Evolutionary conservation across 1,284 basidiomycete species (phyloP).

Genomic region (Meira miltonrushii): DNA sequence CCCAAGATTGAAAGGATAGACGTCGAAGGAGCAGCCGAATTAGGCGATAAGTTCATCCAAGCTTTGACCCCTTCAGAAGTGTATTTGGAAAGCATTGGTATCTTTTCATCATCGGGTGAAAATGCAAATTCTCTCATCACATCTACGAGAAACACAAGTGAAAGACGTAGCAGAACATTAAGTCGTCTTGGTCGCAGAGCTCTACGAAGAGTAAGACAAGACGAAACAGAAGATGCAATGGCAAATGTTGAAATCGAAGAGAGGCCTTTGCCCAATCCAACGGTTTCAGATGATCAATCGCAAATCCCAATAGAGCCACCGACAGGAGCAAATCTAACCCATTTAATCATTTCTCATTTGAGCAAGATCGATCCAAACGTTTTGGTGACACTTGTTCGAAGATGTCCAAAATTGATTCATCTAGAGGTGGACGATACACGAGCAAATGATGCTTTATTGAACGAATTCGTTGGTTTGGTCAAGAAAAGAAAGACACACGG

Average conservation of each 20-base stretch:
- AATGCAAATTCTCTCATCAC: background rate
- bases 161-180: background rate
- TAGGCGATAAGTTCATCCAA: conserved; percentile 68
- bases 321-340: conserved; percentile 65
- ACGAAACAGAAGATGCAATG: background rate
- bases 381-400: conserved; percentile 25
- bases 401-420: conserved; percentile 29
- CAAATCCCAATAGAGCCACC: background rate
- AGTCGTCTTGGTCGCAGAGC: background rate
- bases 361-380: conserved; percentile 20
- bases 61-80: conserved; percentile 58
- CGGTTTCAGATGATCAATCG: no score
- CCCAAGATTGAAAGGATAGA: conserved; percentile 71
- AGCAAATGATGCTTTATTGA: conserved; percentile 25
- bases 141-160: background rate
- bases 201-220: background rate
- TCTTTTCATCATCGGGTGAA: background rate
- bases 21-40: conserved; percentile 71
- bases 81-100: conserved; percentile 5
- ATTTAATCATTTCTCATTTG: conserved; percentile 64
- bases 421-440: conserved; percentile 38
- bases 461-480: conserved; percentile 29
- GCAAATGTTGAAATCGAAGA: background rate
- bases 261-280: background rate
- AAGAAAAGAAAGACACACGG: conserved; percentile 23